Percentiles rank a stretch among this genome's conserved stretches.
Evolutionary conservation across 768 basidiomycete genomes (phyloP).

Genomic region (Leucocoprinus sp.): DNA sequence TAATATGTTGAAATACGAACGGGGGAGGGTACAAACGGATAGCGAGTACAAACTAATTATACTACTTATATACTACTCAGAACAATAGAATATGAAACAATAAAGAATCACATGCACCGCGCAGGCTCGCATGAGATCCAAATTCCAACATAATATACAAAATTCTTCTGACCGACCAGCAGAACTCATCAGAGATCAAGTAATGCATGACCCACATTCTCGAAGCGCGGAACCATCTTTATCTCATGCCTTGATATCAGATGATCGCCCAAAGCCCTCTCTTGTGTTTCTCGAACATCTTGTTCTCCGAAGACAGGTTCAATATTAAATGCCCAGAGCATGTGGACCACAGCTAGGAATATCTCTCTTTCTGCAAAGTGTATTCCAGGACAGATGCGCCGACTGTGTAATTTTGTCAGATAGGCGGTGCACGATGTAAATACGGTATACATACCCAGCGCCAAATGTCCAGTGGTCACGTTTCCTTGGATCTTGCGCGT

Average conservation of each 20-base stretch:
- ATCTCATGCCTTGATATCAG: slow-evolving; percentile 36
- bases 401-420: slow-evolving; percentile 13
- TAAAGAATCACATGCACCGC: too few species aligned
- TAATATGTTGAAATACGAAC: too few species aligned
- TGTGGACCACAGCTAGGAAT: slow-evolving; percentile 34
- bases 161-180: too few species aligned
- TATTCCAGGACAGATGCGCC: slow-evolving; percentile 37
- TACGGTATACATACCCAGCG: slow-evolving; percentile 28
- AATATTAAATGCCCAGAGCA: slow-evolving; percentile 41
- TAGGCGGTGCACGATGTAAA: not conserved
- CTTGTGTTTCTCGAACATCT: slow-evolving; percentile 39
- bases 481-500: slow-evolving; percentile 31
- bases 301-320: slow-evolving; percentile 32
- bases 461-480: slow-evolving; percentile 47
- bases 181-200: too few species aligned
- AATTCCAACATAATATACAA: too few species aligned
- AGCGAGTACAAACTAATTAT: too few species aligned
- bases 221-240: slow-evolving; percentile 23
- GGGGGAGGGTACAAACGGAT: too few species aligned
- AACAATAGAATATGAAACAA: too few species aligned
- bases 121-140: too few species aligned
- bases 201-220: slow-evolving; percentile 22
- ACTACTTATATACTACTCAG: too few species aligned
- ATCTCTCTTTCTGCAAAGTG: slow-evolving; percentile 38
- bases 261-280: slow-evolving; percentile 38